These are phyloP conservation scores for Powellomyces hirtus DNA, from an alignment of 192 early-diverging fungal genomes.

Conservation along the genomic window DNA sequence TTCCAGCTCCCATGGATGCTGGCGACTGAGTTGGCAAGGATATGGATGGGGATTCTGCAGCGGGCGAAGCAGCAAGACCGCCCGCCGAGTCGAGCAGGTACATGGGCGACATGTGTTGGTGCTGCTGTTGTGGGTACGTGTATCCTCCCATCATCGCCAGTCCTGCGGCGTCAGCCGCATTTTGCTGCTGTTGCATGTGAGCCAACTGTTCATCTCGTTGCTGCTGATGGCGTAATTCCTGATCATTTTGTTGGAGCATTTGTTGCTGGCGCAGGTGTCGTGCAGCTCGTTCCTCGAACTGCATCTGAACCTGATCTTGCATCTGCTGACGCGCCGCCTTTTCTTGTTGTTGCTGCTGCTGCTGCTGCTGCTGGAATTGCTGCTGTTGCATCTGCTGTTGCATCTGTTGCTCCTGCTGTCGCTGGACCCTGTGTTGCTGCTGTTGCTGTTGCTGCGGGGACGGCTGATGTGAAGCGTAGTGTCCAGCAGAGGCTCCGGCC, in stretches of 20 bases:
- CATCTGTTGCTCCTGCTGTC: constrained; percentile 3
- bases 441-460: background rate
- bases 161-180: background rate
- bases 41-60: background rate
- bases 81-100: background rate
- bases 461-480: background rate
- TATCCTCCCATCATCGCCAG: background rate
- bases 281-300: background rate
- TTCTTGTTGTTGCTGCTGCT: background rate
- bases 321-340: background rate
- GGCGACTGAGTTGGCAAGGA: background rate
- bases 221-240: background rate
- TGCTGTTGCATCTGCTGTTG: background rate
- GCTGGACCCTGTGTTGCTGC: background rate
- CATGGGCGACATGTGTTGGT: background rate
- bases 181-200: background rate
- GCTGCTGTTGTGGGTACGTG: background rate
- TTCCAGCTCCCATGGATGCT: background rate
- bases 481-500: background rate
- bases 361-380: background rate
- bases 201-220: constrained; percentile 8
- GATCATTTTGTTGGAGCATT: background rate
- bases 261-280: constrained; percentile 1
- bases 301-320: constrained; percentile 2
- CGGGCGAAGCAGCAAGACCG: background rate